These are phyloP conservation scores for Dioscorea alata DNA, from an alignment of 106 monocot species.

Conservation along the genomic window DNA sequence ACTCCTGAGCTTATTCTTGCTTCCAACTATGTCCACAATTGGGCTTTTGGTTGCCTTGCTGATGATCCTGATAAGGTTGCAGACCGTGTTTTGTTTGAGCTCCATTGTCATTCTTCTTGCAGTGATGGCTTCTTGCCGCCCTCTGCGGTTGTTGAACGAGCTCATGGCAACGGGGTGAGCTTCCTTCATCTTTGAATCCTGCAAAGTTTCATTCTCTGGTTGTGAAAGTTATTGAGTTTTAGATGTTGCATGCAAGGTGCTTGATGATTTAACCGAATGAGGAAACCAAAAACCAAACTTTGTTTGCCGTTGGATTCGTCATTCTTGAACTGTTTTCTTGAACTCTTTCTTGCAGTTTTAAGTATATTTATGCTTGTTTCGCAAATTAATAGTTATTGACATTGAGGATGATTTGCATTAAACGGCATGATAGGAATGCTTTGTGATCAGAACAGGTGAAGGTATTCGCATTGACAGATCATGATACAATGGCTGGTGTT, in stretches of 20 bases:
- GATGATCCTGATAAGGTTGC: background rate
- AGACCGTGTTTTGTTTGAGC: conserved; percentile 30
- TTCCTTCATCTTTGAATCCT: background rate
- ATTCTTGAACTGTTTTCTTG: background rate
- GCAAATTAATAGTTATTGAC: too few relatives aligned
- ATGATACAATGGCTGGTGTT: conserved; percentile 52
- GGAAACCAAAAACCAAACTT: background rate
- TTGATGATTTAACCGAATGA: background rate
- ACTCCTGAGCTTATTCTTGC: conserved; percentile 28
- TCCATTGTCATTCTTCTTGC: conserved; percentile 41
- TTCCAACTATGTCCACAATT: conserved; percentile 22
- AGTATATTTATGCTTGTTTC: too few relatives aligned
- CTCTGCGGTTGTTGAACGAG: conserved; percentile 41
- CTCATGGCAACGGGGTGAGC: conserved; percentile 43
- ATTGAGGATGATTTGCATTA: background rate
- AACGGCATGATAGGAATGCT: background rate
- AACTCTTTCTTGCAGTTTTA: background rate
- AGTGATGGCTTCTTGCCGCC: conserved; percentile 55
- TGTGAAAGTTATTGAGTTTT: background rate
- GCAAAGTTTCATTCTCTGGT: background rate
- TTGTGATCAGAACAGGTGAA: conserved; percentile 40
- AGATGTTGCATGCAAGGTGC: background rate
- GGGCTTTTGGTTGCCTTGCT: conserved; percentile 16
- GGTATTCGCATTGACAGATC: conserved; percentile 49
- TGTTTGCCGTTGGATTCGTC: background rate